These are phyloP conservation scores for Hymenotorrendiella dingleyae DNA, from an alignment of 2,329 filamentous ascomycete species.

Conservation along the genomic window DNA sequence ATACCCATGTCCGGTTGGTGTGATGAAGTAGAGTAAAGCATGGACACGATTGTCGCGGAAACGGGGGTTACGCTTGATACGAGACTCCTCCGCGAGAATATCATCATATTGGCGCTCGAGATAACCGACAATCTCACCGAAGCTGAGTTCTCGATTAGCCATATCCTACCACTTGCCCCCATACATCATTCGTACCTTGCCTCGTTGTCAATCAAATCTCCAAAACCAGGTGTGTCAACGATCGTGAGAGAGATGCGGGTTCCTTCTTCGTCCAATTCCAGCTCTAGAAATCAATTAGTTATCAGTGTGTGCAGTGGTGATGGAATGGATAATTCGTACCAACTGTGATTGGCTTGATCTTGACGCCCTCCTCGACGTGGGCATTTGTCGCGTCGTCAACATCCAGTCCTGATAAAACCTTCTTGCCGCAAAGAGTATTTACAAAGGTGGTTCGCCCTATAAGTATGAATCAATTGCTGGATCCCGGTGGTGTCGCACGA, in stretches of 20 bases:
- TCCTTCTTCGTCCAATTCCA: conserved; percentile 96
- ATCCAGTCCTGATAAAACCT: conserved; percentile 86
- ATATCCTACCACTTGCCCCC: conserved; percentile 3
- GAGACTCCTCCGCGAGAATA: conserved; percentile 97
- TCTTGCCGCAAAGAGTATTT: conserved; percentile 96
- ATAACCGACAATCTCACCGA: conserved; percentile 95
- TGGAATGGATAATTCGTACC: conserved; percentile 70
- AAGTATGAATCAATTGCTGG: conserved; percentile 17
- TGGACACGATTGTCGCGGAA: conserved; percentile 99
- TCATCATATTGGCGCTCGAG: conserved; percentile 99
- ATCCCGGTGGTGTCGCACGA: neutral
- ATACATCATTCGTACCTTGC: conserved; percentile 59
- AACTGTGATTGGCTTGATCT: conserved; percentile 97
- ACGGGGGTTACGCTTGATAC: conserved; percentile 99
- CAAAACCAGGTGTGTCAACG: conserved; percentile 96
- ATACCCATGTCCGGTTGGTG: conserved; percentile 90
- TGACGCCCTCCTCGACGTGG: conserved; percentile 92
- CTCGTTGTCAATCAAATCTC: conserved; percentile 99
- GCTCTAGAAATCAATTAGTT: too few species aligned
- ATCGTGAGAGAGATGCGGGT: conserved; percentile 97
- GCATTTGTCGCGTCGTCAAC: conserved; percentile 83
- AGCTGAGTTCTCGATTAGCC: conserved; percentile 51
- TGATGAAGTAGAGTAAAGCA: conserved; percentile 98
- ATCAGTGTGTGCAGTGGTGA: too few species aligned
- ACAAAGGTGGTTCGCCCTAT: conserved; percentile 96